Base-by-base conservation (phyloP, 345 rosid genomes). In the Linum trigynum region DNA sequence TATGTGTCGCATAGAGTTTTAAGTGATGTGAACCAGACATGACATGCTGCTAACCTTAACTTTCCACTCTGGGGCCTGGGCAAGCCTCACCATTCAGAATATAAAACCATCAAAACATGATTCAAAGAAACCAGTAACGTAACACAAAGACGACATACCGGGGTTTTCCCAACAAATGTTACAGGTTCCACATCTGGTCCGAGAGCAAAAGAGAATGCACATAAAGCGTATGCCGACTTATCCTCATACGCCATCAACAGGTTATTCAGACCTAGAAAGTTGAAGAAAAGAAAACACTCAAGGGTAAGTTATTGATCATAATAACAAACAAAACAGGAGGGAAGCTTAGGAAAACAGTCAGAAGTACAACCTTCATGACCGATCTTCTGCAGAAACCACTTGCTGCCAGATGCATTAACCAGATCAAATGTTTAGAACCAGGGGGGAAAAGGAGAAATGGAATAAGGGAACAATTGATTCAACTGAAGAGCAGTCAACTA, bases 351-450 rank as follows among this genome's bases (percentile, higher is more conserved):
- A 51, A 63, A 65, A 23, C 8, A 43, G 5, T 63, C 7, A 15
- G 70, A 69, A 48, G 68, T 4, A 66, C 67, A 75, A 94, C 99
- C 99, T 91, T 88, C 89, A 73, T 85, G 87, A 37, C 97, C 97
- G 81, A 85, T 75, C 84, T 88, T 90, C 76, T 94, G 81, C 74
- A 91, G 82, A 79, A 86, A 85, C 99, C 99, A 90, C 76, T 91
- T 94, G 80, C 97, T 94, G 95, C 78, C 79, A 35, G 42, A 57
- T 42, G 43, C n/a, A 53, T 64, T 35, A 74, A 70, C 39, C 63
- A 69, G 43, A 70, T 60, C 56, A 75, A 45, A 65, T 10, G 65
- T 75, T 55, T 60, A 72, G 38, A 35, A 45, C 67, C 64, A 74
- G 39, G 39, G 64, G 42, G 45, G 17, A 7, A 50, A n/a, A 67